Base-by-base conservation (phyloP, 345 rosid species). In the Eucalyptus leucophloia region DNA sequence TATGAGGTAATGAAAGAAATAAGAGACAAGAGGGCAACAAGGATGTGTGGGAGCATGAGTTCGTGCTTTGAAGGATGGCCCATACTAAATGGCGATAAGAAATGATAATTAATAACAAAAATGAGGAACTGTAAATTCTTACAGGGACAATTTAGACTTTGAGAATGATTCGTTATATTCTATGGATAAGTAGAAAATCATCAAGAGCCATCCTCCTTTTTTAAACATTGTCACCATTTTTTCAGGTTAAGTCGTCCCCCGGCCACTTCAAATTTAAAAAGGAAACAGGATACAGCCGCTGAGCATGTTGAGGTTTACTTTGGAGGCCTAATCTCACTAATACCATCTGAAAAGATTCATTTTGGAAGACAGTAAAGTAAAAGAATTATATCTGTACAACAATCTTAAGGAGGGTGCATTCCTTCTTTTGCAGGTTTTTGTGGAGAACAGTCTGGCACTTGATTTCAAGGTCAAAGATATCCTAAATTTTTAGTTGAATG, bases 401-500 rank as follows among this genome's bases (percentile, higher is more conserved):
- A 42, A 54, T 90, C 86, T 91, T 58, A 32, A 87, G 88, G 88
- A 77, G 83, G 28, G 45, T 37, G 45, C 28, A 40, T 77, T 77
- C 83, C 88, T 49, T 90, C 89, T 91, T 87, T 56, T 93, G 95
- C 99, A 97, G 99, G 93, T 94, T 89, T 95, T 94, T 88, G 90
- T 93, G 45, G 98, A 96, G 93, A 95, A 94, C 40, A 95, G 96
- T 87, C 96, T 98, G 92, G 98, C 97, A 86, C 96, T 98, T 93
- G 98, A 96, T 92, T 98, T 93, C 93, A 92, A 89, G 90, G 92
- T 97, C 90, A 93, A 94, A 93, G 99, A 98, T 97, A 98, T 97
- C 99, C 99, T 96, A 19, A 77, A 37, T 15, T 77, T 44, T 21
- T 77, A 21, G 83, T 77, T 37, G 83, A 77, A 77, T 37, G 45